phyloP scores from a whole-genome alignment of 257 asterid genomes.

The Scutellaria barbata region DNA sequence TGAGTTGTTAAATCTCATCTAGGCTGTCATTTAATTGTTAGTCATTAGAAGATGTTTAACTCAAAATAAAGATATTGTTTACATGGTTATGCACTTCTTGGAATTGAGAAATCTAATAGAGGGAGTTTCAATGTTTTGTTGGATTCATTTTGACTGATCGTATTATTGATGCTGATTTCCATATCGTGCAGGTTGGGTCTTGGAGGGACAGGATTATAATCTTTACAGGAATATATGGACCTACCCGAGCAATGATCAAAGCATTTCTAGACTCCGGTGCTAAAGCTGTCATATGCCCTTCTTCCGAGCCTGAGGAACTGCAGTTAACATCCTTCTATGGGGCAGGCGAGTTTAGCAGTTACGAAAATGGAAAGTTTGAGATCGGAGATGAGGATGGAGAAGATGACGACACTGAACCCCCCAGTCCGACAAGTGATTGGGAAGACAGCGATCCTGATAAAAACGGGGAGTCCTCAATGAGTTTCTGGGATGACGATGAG shows the following conservation, averaged over 20 bases:
- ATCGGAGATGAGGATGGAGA: slow-evolving; percentile 89
- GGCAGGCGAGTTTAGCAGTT: slow-evolving; percentile 69
- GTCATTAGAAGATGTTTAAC: slow-evolving; percentile 21
- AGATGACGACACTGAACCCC: slow-evolving; percentile 71
- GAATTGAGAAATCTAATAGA: background rate
- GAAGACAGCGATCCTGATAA: slow-evolving; percentile 86
- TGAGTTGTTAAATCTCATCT: background rate
- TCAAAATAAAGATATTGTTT: slow-evolving; percentile 6
- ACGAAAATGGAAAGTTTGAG: slow-evolving; percentile 87
- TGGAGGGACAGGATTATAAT: slow-evolving; percentile 97
- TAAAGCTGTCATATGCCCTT: slow-evolving; percentile 91
- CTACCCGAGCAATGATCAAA: slow-evolving; percentile 72
- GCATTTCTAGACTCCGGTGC: slow-evolving; percentile 95
- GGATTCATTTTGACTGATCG: slow-evolving; percentile 3
- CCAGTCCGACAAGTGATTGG: slow-evolving; percentile 89
- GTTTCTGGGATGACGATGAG: slow-evolving; percentile 88
- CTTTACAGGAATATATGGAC: slow-evolving; percentile 89
- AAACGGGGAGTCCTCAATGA: slow-evolving; percentile 50
- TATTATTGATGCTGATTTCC: slow-evolving; percentile 18
- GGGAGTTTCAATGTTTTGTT: background rate
- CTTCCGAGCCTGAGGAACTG: slow-evolving; percentile 84
- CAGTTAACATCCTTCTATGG: slow-evolving; percentile 73
- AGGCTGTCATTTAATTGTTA: slow-evolving; percentile 3
- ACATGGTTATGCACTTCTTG: slow-evolving; percentile 14
- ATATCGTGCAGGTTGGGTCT: slow-evolving; percentile 70